Evolutionary conservation across 176 grass and related monocot genomes (phyloP).

Genomic region (Oryza officinalis): DNA sequence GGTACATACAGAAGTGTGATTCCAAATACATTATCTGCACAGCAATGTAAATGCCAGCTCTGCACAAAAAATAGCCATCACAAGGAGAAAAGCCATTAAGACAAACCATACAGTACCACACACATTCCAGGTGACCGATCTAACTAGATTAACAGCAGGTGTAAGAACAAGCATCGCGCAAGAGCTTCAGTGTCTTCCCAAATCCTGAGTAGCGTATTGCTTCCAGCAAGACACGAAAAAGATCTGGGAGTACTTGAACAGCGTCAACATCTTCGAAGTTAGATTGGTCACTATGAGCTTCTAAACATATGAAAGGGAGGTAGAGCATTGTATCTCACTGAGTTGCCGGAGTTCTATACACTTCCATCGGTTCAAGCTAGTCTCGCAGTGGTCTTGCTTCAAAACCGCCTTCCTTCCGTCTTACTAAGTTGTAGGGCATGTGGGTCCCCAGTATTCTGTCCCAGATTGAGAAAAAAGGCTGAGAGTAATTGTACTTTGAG

Average conservation of each 20-base stretch:
- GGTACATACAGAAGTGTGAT: slow-evolving; percentile 49
- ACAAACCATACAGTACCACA: slow-evolving; percentile 9
- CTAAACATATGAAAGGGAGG: slow-evolving; percentile 18
- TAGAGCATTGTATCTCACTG: slow-evolving; percentile 6
- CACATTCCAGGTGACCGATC: not conserved
- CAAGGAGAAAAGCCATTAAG: not conserved
- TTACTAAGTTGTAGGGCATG: slow-evolving; percentile 67
- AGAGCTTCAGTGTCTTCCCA: not conserved
- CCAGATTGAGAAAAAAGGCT: slow-evolving; percentile 88
- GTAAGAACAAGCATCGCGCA: not conserved
- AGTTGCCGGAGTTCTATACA: slow-evolving; percentile 34
- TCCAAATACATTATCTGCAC: slow-evolving; percentile 47
- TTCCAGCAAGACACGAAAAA: not conserved
- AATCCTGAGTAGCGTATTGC: not conserved
- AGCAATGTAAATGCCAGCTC: slow-evolving; percentile 36
- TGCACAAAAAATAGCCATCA: slow-evolving; percentile 34
- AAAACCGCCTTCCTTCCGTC: slow-evolving; percentile 69
- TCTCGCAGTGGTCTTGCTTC: slow-evolving; percentile 61
- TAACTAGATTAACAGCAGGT: slow-evolving; percentile 10
- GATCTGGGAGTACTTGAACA: not conserved
- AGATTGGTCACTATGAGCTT: slow-evolving; percentile 21
- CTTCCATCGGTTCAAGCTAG: slow-evolving; percentile 34
- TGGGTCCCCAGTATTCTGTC: slow-evolving; percentile 72
- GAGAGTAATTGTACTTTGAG: slow-evolving; percentile 80
- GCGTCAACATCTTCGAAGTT: slow-evolving; percentile 30